These are phyloP conservation scores for Ceratocystis diversiconidia DNA, from an alignment of 2,329 filamentous ascomycete genomes.

Conservation along the genomic window DNA sequence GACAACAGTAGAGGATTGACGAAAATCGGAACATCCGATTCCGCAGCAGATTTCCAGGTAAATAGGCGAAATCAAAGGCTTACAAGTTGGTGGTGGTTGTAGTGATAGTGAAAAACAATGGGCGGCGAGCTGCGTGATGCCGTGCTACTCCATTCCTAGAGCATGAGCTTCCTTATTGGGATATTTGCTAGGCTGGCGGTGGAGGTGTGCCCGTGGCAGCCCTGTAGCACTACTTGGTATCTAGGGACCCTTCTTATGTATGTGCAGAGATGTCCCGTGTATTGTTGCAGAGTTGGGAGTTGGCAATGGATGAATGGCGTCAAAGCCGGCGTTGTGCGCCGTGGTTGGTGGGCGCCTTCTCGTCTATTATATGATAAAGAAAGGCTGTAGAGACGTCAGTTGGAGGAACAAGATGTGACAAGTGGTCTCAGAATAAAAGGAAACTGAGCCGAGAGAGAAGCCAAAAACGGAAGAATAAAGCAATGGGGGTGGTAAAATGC, in stretches of 20 bases:
- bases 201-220: not conserved
- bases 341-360: not conserved
- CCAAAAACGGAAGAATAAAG: not conserved
- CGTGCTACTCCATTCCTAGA: slow-evolving; percentile 4
- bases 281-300: not conserved
- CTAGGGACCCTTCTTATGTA: too few relatives aligned
- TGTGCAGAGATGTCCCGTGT: too few relatives aligned
- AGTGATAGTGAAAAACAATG: not conserved
- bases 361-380: not conserved
- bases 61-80: slow-evolving; percentile 7
- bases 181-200: not conserved
- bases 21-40: not conserved
- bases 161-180: slow-evolving; percentile 2
- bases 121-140: not conserved
- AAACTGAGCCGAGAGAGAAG: not conserved
- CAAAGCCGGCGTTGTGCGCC: not conserved
- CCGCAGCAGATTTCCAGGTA: not conserved
- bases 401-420: not conserved
- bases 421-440: not conserved
- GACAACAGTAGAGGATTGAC: not conserved
- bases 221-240: not conserved
- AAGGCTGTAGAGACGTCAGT: not conserved
- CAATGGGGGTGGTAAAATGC: not conserved
- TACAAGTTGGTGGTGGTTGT: not conserved
- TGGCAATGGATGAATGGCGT: slow-evolving; percentile 1